phyloP scores from a whole-genome alignment of 257 asterid species.

The Vinca minor region DNA sequence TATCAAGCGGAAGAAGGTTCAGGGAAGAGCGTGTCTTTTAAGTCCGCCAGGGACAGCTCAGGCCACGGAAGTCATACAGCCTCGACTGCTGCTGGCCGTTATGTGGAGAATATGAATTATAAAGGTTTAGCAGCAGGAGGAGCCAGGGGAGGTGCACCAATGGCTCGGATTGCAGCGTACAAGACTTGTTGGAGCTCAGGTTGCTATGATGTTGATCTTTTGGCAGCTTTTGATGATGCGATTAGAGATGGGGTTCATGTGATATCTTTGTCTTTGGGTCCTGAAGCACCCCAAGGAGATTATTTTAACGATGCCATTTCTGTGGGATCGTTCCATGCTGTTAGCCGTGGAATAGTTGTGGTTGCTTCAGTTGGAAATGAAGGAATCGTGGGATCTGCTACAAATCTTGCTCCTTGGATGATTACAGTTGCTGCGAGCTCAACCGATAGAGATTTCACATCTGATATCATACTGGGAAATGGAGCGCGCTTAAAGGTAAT shows the following conservation, averaged over 20 bases:
- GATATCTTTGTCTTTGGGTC: constrained; percentile 71
- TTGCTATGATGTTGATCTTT: constrained; percentile 76
- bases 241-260: constrained; percentile 77
- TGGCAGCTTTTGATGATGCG: constrained; percentile 97
- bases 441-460: constrained; percentile 63
- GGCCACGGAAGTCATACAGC: constrained; percentile 97
- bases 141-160: constrained; percentile 90
- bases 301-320: constrained; percentile 83
- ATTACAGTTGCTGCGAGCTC: constrained; percentile 86
- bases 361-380: constrained; percentile 88
- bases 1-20: constrained; percentile 63
- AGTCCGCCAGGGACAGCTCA: constrained; percentile 69
- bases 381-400: constrained; percentile 58
- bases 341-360: constrained; percentile 60
- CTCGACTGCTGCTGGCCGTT: constrained; percentile 91
- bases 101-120: constrained; percentile 57
- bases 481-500: constrained; percentile 56
- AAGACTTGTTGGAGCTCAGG: constrained; percentile 83
- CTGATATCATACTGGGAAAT: constrained; percentile 68
- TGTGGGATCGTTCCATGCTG: constrained; percentile 88
- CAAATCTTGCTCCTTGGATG: constrained; percentile 94
- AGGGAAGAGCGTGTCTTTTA: constrained; percentile 36
- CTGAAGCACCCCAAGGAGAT: constrained; percentile 72
- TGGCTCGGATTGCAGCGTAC: constrained; percentile 86
- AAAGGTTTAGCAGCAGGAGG: constrained; percentile 78